Evolutionary conservation across 2,329 filamentous ascomycete genomes (phyloP), one percentile per base, ranked within the genome.

Genomic region (Amauroascus verrucosus): DNA sequence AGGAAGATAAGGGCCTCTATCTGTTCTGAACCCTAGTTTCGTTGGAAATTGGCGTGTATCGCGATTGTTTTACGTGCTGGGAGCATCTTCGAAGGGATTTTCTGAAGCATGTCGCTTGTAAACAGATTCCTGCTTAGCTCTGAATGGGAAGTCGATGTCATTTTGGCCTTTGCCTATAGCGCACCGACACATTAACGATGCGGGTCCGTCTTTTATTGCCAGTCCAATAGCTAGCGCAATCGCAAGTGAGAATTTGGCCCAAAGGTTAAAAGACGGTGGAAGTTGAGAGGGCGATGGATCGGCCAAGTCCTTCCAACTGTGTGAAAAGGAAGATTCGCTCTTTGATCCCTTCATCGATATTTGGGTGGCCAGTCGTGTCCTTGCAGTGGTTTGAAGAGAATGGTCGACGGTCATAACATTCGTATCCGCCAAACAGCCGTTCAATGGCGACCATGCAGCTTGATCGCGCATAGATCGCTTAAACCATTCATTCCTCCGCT

Each of bases 181-280:
- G 18, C 55, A 60, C 18, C 37, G 48, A 47, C 53, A 55, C 53
- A 58, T 59, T 22, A 59, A 26, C 8, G 58, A 65, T 14, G 63
- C 72, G 14, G 74, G 74, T 1, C 74, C 74, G 50, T 75, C 65
- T 48, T 67, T 70, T 41, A 77, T 66, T 6, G 74, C 74, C 2
- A 73, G 65, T n/a, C 73, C 73, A 41, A 77, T 66, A 11, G 74
- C 74, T 54, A 76, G 65, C 38, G 73, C 69, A 41, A 77, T 63
- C 13, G 72, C 72, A 48, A 75, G 61, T 8, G 70, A 73, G 58
- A 77, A 75, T 56, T 71, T 73, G 33, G 74, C 62, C 74, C 74
- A 77, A 35, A 75, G 60, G 54, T 64, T 65, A 7, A 73, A 63
- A 33, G 62, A 66, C 28, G 41, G 33, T 2, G 16, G 2, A 37